Conservation (phyloP, 768 basidiomycete species). For the Lentinula sp. region DNA sequence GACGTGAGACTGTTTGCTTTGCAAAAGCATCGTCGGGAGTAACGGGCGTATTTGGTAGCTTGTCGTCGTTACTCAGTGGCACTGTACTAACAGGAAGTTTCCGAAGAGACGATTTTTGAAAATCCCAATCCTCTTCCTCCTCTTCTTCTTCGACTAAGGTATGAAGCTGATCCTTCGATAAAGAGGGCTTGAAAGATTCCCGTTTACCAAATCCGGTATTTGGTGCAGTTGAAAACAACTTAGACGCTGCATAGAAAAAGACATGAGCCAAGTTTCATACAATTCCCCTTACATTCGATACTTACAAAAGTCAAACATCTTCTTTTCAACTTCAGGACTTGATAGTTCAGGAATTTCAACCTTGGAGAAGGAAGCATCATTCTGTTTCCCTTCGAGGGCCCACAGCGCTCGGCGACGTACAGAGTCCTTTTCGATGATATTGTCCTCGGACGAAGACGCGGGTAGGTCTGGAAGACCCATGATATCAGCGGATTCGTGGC, state of each 20-base stretch:
- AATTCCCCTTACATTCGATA: constrained; percentile 10
- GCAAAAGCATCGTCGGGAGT: constrained; percentile 26
- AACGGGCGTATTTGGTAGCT: constrained; percentile 15
- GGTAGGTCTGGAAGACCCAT: constrained; percentile 81
- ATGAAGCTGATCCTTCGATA: constrained; percentile 70
- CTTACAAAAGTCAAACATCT: constrained; percentile 64
- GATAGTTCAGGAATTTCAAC: constrained; percentile 82
- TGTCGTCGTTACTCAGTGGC: constrained; percentile 13
- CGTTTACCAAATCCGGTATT: constrained; percentile 55
- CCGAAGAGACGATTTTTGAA: constrained; percentile 11
- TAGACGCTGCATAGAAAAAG: constrained; percentile 34
- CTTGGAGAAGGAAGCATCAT: constrained; percentile 61
- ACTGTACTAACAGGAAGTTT: constrained; percentile 1
- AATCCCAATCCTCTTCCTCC: constrained; percentile 68
- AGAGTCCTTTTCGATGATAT: constrained; percentile 71
- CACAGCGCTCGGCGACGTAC: constrained; percentile 77
- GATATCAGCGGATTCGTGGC: constrained; percentile 84
- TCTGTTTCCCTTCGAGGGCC: constrained; percentile 83
- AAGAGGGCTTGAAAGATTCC: constrained; percentile 75
- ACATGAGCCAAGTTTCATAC: background rate
- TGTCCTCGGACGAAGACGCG: constrained; percentile 53
- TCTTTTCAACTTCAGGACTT: constrained; percentile 49
- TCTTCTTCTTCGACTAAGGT: constrained; percentile 85
- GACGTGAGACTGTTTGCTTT: constrained; percentile 38
- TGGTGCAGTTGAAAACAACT: constrained; percentile 46